Evolutionary conservation across 2,329 filamentous ascomycete genomes (phyloP).

Genomic region (Beauveria scarabaeidicola): DNA sequence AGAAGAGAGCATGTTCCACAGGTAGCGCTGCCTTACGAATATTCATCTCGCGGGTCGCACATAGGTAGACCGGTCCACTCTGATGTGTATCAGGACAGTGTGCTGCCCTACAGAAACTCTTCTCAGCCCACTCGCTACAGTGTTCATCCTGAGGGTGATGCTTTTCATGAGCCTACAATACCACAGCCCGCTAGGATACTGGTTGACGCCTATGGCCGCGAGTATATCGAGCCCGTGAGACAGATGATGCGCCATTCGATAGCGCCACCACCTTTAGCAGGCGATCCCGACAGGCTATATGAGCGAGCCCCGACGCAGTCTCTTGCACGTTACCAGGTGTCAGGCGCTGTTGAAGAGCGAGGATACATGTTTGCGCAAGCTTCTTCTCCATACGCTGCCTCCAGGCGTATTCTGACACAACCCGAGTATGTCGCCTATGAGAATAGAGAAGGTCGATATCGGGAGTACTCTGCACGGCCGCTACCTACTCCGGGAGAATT

Average conservation of each 20-base stretch:
- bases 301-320: constrained; percentile 52
- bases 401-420: constrained; percentile 52
- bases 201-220: constrained; percentile 73
- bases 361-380: constrained; percentile 40
- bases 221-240: constrained; percentile 56
- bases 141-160: constrained; percentile 40
- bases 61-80: constrained; percentile 30
- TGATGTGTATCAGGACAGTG: constrained; percentile 30
- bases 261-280: constrained; percentile 35
- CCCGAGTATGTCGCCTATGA: constrained; percentile 47
- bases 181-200: constrained; percentile 59
- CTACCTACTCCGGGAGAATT: constrained; percentile 36
- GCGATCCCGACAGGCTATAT: constrained; percentile 53
- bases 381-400: constrained; percentile 41
- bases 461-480: constrained; percentile 49
- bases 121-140: constrained; percentile 36
- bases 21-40: constrained; percentile 26
- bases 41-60: constrained; percentile 29
- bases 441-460: constrained; percentile 45
- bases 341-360: constrained; percentile 42
- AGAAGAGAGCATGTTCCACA: constrained; percentile 23
- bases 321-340: constrained; percentile 39
- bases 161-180: constrained; percentile 42
- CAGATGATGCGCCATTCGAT: constrained; percentile 42
- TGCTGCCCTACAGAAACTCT: constrained; percentile 36